A percentile compares a stretch with the other conserved stretches of the same genome.
These are phyloP conservation scores for Drechslerella dactyloides DNA, from an alignment of 2,329 filamentous ascomycete genomes.

Conservation along the genomic window DNA sequence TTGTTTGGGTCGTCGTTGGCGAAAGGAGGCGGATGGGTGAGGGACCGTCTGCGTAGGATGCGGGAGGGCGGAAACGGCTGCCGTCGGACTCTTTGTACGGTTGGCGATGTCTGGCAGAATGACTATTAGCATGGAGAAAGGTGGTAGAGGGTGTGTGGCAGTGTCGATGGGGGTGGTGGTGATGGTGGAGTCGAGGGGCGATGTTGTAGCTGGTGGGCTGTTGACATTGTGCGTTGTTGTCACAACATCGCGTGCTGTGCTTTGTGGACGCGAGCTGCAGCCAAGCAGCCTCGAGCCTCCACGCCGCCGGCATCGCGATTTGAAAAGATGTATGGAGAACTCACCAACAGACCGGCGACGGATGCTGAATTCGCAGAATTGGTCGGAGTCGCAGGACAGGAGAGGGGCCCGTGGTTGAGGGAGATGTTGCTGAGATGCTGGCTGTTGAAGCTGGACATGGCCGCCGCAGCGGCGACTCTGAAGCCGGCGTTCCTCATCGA, in stretches of 20 bases:
- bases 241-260: conserved; percentile 7
- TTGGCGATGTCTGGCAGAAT: conserved; percentile 21
- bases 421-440: conserved; percentile 2
- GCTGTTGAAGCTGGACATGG: conserved; percentile 27
- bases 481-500: conserved; percentile 26
- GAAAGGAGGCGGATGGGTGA: conserved; percentile 31
- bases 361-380: background rate
- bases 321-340: background rate
- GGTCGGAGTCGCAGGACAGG: background rate
- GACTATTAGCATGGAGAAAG: background rate
- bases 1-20: conserved; percentile 27
- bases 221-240: conserved; percentile 8
- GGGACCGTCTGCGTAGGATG: conserved; percentile 20
- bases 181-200: conserved; percentile 17
- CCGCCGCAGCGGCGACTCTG: conserved; percentile 32
- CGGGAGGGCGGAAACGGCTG: conserved; percentile 21
- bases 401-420: background rate
- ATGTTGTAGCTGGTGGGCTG: background rate
- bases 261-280: conserved; percentile 6
- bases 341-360: background rate
- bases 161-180: conserved; percentile 1
- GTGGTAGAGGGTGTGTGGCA: background rate
- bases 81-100: conserved; percentile 15
- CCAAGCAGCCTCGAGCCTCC: too few relatives aligned
- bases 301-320: background rate